These are phyloP conservation scores for Eutypa lata DNA, from an alignment of 2,329 filamentous ascomycete genomes.

Conservation along the genomic window DNA sequence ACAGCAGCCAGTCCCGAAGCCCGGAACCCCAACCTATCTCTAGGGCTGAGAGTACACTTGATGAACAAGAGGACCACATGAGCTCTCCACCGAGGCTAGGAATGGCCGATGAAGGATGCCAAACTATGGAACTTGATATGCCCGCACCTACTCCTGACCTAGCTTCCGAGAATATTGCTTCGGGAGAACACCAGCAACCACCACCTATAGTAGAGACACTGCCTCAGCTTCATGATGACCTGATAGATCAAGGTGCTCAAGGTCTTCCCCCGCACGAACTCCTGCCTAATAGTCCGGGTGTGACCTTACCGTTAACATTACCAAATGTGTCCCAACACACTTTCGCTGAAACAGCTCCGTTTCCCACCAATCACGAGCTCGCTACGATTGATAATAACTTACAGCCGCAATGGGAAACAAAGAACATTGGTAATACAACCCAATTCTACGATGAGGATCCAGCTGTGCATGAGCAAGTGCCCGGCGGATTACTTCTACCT, in stretches of 20 bases:
- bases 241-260: slow-evolving; percentile 17
- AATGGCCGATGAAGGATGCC: slow-evolving; percentile 37
- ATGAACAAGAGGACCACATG: slow-evolving; percentile 9
- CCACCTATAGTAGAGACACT: slow-evolving; percentile 2
- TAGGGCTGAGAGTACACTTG: slow-evolving; percentile 1
- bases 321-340: not conserved
- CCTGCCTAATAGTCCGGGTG: slow-evolving; percentile 1
- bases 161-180: slow-evolving; percentile 2
- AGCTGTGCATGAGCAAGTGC: not conserved
- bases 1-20: slow-evolving; percentile 68
- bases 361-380: slow-evolving; percentile 4
- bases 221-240: slow-evolving; percentile 2
- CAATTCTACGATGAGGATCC: slow-evolving; percentile 5
- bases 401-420: slow-evolving; percentile 8
- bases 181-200: slow-evolving; percentile 1
- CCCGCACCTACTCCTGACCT: slow-evolving; percentile 9
- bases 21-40: slow-evolving; percentile 45
- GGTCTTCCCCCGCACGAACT: slow-evolving; percentile 7
- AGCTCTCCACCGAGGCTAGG: slow-evolving; percentile 17
- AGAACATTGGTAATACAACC: slow-evolving; percentile 2
- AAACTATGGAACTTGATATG: slow-evolving; percentile 35
- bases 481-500: not conserved
- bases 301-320: not conserved
- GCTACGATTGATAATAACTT: slow-evolving; percentile 1
- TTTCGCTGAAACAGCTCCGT: slow-evolving; percentile 4